Conservation (phyloP, 306 rosid species). For the Vigna trinervia region DNA sequence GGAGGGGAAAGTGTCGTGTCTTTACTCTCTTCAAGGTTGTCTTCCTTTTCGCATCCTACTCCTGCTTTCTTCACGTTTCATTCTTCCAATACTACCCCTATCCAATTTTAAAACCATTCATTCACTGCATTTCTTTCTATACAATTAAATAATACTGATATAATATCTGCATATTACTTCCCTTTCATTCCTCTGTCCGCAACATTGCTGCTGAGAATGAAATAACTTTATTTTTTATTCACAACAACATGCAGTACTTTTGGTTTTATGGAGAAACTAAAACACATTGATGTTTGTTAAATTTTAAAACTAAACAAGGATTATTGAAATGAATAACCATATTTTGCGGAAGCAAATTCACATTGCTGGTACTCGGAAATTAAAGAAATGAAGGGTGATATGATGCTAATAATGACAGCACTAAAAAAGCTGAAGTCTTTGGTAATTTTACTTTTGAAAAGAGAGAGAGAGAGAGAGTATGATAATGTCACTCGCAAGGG, state of each 20-base stretch:
- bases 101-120: background rate
- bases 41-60: background rate
- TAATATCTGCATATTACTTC: background rate
- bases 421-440: background rate
- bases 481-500: constrained; percentile 17
- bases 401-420: background rate
- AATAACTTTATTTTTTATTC: background rate
- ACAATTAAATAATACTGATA: background rate
- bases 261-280: background rate
- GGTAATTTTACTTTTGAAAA: background rate
- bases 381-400: background rate
- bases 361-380: too few species aligned
- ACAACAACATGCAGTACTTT: background rate
- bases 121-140: background rate
- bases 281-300: background rate
- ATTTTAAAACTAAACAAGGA: background rate
- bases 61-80: background rate
- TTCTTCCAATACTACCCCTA: constrained; percentile 31
- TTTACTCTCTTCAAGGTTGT: background rate
- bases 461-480: background rate
- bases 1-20: background rate
- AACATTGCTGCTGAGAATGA: background rate
- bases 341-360: too few species aligned
- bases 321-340: too few species aligned
- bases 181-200: background rate